Percentiles rank a stretch among this genome's conserved stretches.
These are phyloP conservation scores for Forsythia suspensa DNA, from an alignment of 257 asterid species.

Conservation along the genomic window DNA sequence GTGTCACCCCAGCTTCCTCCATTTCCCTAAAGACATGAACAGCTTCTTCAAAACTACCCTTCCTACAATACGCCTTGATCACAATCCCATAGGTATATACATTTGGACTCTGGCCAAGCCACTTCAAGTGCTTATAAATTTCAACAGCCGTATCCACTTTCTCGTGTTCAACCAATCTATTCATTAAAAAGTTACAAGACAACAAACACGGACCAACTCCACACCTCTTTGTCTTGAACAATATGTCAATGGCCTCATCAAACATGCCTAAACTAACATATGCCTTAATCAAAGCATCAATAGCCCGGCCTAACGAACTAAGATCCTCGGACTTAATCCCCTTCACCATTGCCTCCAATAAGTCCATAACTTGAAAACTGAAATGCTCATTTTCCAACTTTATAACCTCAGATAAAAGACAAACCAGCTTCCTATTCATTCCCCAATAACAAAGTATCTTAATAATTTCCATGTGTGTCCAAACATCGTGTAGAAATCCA, in stretches of 20 bases:
- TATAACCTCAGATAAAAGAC: slow-evolving; percentile 55
- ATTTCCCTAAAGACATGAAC: slow-evolving; percentile 47
- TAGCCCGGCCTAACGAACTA: slow-evolving; percentile 44
- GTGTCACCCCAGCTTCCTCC: slow-evolving; percentile 64
- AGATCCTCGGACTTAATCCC: slow-evolving; percentile 46
- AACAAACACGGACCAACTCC: slow-evolving; percentile 51
- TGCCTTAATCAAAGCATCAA: slow-evolving; percentile 60
- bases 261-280: slow-evolving; percentile 62
- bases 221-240: slow-evolving; percentile 41
- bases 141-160: slow-evolving; percentile 51
- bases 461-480: slow-evolving; percentile 58
- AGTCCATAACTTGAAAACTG: slow-evolving; percentile 51
- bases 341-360: slow-evolving; percentile 64
- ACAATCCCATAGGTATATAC: slow-evolving; percentile 72
- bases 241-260: slow-evolving; percentile 62
- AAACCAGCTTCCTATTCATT: slow-evolving; percentile 45
- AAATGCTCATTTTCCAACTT: slow-evolving; percentile 35
- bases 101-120: slow-evolving; percentile 58
- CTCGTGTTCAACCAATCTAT: slow-evolving; percentile 57
- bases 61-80: slow-evolving; percentile 64
- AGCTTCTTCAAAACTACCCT: slow-evolving; percentile 58
- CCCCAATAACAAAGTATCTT: slow-evolving; percentile 65
- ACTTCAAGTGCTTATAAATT: slow-evolving; percentile 53
- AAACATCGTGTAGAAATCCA: slow-evolving; percentile 59
- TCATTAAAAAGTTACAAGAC: slow-evolving; percentile 68